Evolutionary conservation across 106 monocot genomes (phyloP).

Genomic region (Dioscorea zingiberensis): DNA sequence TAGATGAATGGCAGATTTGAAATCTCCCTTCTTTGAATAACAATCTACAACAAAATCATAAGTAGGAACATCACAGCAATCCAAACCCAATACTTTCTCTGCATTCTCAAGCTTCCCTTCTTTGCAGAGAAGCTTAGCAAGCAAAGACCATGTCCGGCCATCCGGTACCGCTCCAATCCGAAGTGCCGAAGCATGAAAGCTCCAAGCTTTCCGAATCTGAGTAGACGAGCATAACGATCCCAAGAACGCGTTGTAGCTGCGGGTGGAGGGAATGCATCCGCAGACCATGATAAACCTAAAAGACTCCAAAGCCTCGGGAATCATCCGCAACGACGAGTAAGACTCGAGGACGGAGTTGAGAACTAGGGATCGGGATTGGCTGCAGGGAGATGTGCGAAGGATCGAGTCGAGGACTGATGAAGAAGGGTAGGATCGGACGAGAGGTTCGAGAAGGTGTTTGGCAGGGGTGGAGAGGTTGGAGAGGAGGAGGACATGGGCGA

Average conservation of each 20-base stretch:
- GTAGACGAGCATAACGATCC: slow-evolving; percentile 11
- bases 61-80: neutral
- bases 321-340: slow-evolving; percentile 5
- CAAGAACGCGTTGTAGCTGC: slow-evolving; percentile 27
- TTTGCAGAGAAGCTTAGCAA: slow-evolving; percentile 28
- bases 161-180: slow-evolving; percentile 19
- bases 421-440: slow-evolving; percentile 8
- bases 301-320: slow-evolving; percentile 10
- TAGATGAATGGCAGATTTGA: slow-evolving; percentile 17
- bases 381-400: neutral
- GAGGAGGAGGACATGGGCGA: slow-evolving; percentile 20
- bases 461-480: slow-evolving; percentile 14
- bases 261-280: neutral
- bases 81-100: slow-evolving; percentile 9
- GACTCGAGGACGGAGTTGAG: slow-evolving; percentile 30
- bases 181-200: slow-evolving; percentile 13
- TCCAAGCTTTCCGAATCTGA: slow-evolving; percentile 6
- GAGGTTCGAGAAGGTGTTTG: slow-evolving; percentile 14
- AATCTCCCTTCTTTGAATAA: slow-evolving; percentile 23
- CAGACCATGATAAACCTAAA: slow-evolving; percentile 14
- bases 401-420: slow-evolving; percentile 9
- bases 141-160: slow-evolving; percentile 14
- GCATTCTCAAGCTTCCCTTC: slow-evolving; percentile 21
- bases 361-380: neutral
- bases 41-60: slow-evolving; percentile 30